Evolutionary conservation across 2,329 filamentous ascomycete species (phyloP).

Genomic region (Colletotrichum eleusines): DNA sequence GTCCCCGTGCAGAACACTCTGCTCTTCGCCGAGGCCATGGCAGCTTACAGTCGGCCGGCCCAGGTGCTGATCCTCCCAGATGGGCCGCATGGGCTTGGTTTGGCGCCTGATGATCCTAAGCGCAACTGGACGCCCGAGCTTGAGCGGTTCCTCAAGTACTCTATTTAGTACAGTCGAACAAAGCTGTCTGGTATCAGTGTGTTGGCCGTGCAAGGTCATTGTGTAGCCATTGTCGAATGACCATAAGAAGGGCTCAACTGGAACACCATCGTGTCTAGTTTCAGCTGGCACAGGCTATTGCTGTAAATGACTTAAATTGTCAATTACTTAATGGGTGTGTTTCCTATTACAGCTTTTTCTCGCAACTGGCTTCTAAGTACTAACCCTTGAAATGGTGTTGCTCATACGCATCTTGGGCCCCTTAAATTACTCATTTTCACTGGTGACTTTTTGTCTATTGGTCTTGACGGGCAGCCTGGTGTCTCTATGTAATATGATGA

Average conservation of each 20-base stretch:
- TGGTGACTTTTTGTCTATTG: accelerated
- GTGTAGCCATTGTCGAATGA: not conserved
- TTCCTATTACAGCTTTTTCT: not conserved
- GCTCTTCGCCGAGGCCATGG: constrained; percentile 46
- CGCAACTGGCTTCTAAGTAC: not conserved
- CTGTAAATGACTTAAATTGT: accelerated
- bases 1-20: constrained; percentile 48
- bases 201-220: not conserved
- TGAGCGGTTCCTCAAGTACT: constrained; percentile 46
- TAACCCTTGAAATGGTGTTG: not conserved
- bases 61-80: constrained; percentile 47
- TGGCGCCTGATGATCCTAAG: constrained; percentile 45
- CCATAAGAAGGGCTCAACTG: no score
- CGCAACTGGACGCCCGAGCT: constrained; percentile 47
- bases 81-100: constrained; percentile 47
- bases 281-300: not conserved
- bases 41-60: constrained; percentile 43
- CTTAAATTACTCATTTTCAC: not conserved
- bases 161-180: constrained; percentile 11
- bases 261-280: not conserved
- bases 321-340: not conserved
- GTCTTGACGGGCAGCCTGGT: not conserved
- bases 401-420: not conserved
- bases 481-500: not conserved
- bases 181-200: not conserved